Base-by-base conservation (phyloP, 78 protist species). In the Dictyostelium citrinum region DNA sequence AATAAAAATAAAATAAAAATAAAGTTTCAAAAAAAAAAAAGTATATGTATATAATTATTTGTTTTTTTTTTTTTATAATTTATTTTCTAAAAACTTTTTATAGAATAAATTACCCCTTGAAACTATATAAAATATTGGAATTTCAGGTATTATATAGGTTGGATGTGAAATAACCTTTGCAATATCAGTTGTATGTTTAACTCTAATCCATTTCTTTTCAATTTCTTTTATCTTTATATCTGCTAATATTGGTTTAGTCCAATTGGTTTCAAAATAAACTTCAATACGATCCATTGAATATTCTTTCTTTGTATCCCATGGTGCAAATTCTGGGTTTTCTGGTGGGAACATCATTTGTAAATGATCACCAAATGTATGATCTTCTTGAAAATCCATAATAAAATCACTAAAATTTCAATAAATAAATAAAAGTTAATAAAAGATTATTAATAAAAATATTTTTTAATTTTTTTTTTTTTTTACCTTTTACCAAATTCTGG, bases 261-360 rank as follows among this genome's bases (percentile, higher is more conserved):
- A 83, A 37, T 93, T 93, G 0, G 95, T 84, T 77, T 93, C 90
- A 37, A 93, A 93, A 31, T 85, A 93, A n/a, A 93, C 68, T 55
- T 93, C 93, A 35, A 93, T 33, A 39, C 22, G 79, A n/a, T 84
- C 83, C 6, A 78, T 14, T 33, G 55, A 1, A 37, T 93, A 93
- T 20, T 33, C 43, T 14, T 60, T 61, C 14, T 80, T 83, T 39
- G 60, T 93, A 43, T 93, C 96, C 96, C 96, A 93, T 49, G 80
- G 90, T 35, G 93, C 80, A 20, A 35, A 88, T 17, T 93, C 90
- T 64, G 85, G 49, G 0, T 17, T 46, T 3, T 16, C 82, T 8
- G 95, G 95, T 31, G 95, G 95, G 22, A 93, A 93, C 96, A 93
- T 93, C 72, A 67, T 35, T 29, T 27, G n/a, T 16, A 93, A 79